These are phyloP conservation scores for Xerocomellus chrysenteron DNA, from an alignment of 768 basidiomycete genomes.

Conservation along the genomic window DNA sequence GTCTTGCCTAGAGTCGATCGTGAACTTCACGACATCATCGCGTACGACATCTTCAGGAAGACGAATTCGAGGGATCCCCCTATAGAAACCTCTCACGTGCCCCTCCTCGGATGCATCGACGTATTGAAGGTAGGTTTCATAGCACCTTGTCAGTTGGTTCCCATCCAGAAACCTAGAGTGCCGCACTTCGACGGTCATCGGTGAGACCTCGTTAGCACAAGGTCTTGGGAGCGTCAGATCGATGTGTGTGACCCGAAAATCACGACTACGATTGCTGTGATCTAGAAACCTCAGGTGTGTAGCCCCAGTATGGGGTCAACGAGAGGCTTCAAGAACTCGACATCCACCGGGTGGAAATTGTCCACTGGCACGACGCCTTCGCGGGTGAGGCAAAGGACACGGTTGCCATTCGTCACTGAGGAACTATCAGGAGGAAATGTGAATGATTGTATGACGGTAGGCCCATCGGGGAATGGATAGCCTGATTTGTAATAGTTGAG, in stretches of 20 bases:
- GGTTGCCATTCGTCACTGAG: not conserved
- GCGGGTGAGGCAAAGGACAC: not conserved
- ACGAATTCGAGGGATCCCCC: no score
- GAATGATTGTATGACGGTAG: not conserved
- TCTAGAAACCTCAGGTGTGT: not conserved
- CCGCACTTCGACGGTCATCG: not conserved
- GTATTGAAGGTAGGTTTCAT: not conserved
- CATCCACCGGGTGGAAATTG: fast-evolving
- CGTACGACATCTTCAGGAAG: no score
- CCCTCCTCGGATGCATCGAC: not conserved
- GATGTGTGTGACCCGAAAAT: not conserved
- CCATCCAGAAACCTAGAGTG: not conserved
- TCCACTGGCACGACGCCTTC: not conserved
- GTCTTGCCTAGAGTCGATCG: conserved; percentile 4
- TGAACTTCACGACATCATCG: not conserved
- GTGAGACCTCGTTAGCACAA: not conserved
- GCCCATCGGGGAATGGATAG: no score
- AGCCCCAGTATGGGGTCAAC: not conserved
- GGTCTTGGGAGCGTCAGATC: not conserved
- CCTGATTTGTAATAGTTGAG: not conserved
- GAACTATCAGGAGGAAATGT: not conserved
- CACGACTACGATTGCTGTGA: fast-evolving
- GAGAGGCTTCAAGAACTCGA: not conserved
- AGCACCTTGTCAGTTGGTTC: no score
- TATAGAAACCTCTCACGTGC: not conserved